These are phyloP conservation scores for Talaromyces borbonicus DNA, from an alignment of 495 filamentous ascomycete genomes.

Conservation along the genomic window DNA sequence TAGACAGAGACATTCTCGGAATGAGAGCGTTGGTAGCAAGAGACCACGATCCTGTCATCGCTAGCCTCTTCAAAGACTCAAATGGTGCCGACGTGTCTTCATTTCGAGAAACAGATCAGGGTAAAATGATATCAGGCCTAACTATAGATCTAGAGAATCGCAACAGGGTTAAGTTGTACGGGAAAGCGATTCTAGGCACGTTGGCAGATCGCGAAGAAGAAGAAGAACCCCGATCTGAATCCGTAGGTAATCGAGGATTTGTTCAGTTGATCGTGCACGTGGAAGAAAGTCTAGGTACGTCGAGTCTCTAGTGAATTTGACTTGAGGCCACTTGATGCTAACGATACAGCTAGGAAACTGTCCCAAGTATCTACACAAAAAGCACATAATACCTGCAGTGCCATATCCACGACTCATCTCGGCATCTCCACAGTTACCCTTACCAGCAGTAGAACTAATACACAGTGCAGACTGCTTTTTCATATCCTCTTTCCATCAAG, in stretches of 20 bases:
- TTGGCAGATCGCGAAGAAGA: conserved; percentile 21
- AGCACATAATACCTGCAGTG: conserved; percentile 44
- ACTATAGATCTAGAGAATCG: conserved; percentile 58
- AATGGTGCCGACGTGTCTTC: conserved; percentile 26
- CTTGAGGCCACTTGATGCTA: neutral
- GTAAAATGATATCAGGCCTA: conserved; percentile 48
- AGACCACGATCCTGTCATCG: conserved; percentile 54
- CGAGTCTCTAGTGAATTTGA: neutral
- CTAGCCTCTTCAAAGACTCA: conserved; percentile 35
- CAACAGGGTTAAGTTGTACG: conserved; percentile 57
- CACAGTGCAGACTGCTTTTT: conserved; percentile 66
- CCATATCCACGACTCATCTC: conserved; percentile 44
- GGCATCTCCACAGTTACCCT: conserved; percentile 27
- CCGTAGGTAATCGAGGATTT: conserved; percentile 27
- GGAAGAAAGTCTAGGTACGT: conserved; percentile 54
- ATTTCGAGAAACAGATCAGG: conserved; percentile 14
- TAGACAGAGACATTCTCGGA: conserved; percentile 48
- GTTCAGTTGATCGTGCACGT: conserved; percentile 58
- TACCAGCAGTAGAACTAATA: conserved; percentile 48
- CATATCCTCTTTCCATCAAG: conserved; percentile 53
- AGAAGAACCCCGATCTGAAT: conserved; percentile 12
- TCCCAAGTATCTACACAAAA: conserved; percentile 75
- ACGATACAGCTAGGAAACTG: conserved; percentile 49
- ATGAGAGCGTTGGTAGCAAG: conserved; percentile 48
- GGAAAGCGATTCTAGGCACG: conserved; percentile 50